Evolutionary conservation across 208 protist genomes (phyloP).

Genomic region (Herpetomonas samuelpessoai): DNA sequence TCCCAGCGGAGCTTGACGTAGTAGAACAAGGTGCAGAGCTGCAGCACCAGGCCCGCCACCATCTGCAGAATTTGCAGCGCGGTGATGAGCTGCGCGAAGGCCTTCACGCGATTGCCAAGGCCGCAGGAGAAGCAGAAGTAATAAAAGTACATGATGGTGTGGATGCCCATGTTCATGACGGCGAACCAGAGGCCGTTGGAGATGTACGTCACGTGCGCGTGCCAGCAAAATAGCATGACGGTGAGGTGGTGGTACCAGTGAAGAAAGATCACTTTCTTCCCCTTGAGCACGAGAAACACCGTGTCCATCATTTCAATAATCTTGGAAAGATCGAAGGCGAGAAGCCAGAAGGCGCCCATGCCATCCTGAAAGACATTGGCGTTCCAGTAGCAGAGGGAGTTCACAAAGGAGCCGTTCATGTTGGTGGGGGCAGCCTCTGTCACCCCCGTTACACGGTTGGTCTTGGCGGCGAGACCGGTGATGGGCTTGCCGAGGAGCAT

Average conservation of each 20-base stretch:
- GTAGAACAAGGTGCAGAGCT: constrained; percentile 28
- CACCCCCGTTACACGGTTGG: constrained; percentile 16
- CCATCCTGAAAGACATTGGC: constrained; percentile 27
- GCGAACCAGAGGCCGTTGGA: constrained; percentile 66
- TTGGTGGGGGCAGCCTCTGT: constrained; percentile 20
- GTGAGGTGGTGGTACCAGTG: constrained; percentile 88
- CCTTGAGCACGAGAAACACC: constrained; percentile 49
- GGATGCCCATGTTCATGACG: constrained; percentile 84
- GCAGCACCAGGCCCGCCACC: constrained; percentile 64
- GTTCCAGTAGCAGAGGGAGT: constrained; percentile 31
- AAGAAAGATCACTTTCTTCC: constrained; percentile 64
- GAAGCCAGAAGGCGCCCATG: constrained; percentile 37
- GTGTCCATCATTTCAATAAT: constrained; percentile 67
- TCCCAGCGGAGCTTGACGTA: constrained; percentile 27
- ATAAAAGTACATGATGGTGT: constrained; percentile 92
- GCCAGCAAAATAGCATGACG: constrained; percentile 81
- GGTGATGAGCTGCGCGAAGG: constrained; percentile 64
- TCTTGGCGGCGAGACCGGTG: constrained; percentile 27
- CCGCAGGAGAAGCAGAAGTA: constrained; percentile 63
- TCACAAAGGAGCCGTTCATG: constrained; percentile 28
- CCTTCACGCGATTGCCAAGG: constrained; percentile 30
- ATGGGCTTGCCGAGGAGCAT: constrained; percentile 17
- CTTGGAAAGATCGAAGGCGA: constrained; percentile 52
- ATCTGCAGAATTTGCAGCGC: constrained; percentile 77
- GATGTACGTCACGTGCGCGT: constrained; percentile 35